Base-by-base conservation (phyloP, 352 stramenopile species). In the Globisporangium solare region DNA sequence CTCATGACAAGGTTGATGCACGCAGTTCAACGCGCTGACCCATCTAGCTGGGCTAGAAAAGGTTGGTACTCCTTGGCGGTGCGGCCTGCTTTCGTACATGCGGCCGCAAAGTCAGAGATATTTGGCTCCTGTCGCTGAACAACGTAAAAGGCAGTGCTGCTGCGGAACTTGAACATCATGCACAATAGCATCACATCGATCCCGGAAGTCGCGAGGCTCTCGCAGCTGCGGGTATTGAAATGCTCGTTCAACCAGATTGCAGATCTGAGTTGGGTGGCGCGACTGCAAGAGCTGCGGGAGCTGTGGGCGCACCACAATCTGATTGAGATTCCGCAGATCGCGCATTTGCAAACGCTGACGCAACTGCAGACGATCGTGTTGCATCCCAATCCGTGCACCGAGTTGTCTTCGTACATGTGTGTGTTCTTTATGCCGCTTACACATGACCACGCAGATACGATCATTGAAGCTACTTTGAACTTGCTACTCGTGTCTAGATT, bases 361-460 rank as follows among this genome's bases (percentile, higher is more conserved):
- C 60, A 69, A 40, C 69, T 92, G 13, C 61, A 68, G 35, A 80
- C 66, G 17, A 63, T 92, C 17, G 58, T 88, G 21, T 46, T 90
- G 10, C 78, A 88, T 31, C 74, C 79, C 17, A 92, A 92, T 63
- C 82, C 82, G 22, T 90, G 78, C 60, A 88, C 79, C 0, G 61
- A 83, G 17, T 47, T 42, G 17, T 51, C 67, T 8, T 66, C 76
- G 15, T 89, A 86, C 54, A 48, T 74, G 81, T 88, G 54, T 20
- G 69, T 66, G 0, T 14, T 17, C n/a, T 40, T 46, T 48, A 13
- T 27, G 20, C 2, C 35, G 14, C 3, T 31, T n/a, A 6, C 3
- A 18, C 3, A 1, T 12, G 21, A 10, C 5, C 10, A 24, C 17
- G 15, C 18, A 22, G 35, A 7, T 3, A 35, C 27, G 27, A 7